Conservation (phyloP, 2,329 filamentous ascomycete species). For the Nigrograna mackinnonii region DNA sequence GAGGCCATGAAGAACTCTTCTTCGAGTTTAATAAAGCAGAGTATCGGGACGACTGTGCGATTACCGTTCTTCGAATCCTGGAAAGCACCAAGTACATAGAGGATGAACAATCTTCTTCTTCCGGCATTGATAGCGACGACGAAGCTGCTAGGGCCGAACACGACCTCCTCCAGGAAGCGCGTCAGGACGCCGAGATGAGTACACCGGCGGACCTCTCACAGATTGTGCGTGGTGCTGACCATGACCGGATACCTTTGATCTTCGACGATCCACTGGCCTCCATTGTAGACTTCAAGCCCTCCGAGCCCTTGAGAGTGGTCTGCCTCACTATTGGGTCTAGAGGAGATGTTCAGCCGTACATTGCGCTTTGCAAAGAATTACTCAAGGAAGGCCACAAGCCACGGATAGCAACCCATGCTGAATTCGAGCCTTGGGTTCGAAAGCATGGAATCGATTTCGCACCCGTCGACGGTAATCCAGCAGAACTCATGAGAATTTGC, state of each 20-base stretch:
- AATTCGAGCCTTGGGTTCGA: slow-evolving; percentile 88
- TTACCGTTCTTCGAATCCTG: slow-evolving; percentile 77
- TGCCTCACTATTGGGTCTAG: slow-evolving; percentile 95
- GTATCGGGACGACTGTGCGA: slow-evolving; percentile 83
- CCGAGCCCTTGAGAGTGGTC: slow-evolving; percentile 77
- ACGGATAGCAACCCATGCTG: slow-evolving; percentile 86
- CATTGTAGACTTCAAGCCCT: slow-evolving; percentile 87
- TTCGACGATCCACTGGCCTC: slow-evolving; percentile 91
- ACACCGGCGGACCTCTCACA: slow-evolving; percentile 22
- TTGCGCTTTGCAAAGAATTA: slow-evolving; percentile 90
- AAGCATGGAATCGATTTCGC: slow-evolving; percentile 94
- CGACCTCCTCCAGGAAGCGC: slow-evolving; percentile 76
- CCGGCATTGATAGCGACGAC: slow-evolving; percentile 71
- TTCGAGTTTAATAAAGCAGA: slow-evolving; percentile 86
- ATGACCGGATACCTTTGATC: slow-evolving; percentile 72
- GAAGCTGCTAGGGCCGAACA: slow-evolving; percentile 80
- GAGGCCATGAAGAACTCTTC: slow-evolving; percentile 92
- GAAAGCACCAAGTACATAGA: slow-evolving; percentile 72
- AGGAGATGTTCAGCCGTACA: slow-evolving; percentile 97
- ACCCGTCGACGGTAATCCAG: slow-evolving; percentile 86
- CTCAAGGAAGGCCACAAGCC: slow-evolving; percentile 84
- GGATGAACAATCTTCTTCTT: slow-evolving; percentile 69
- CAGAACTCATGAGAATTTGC: slow-evolving; percentile 92
- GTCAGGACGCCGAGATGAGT: slow-evolving; percentile 45
- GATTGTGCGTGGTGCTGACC: slow-evolving; percentile 32